A percentile compares a stretch with the other conserved stretches of the same genome.
phyloP scores from a whole-genome alignment of 192 early-diverging fungal genomes.

The Gamsiella multidivaricata region DNA sequence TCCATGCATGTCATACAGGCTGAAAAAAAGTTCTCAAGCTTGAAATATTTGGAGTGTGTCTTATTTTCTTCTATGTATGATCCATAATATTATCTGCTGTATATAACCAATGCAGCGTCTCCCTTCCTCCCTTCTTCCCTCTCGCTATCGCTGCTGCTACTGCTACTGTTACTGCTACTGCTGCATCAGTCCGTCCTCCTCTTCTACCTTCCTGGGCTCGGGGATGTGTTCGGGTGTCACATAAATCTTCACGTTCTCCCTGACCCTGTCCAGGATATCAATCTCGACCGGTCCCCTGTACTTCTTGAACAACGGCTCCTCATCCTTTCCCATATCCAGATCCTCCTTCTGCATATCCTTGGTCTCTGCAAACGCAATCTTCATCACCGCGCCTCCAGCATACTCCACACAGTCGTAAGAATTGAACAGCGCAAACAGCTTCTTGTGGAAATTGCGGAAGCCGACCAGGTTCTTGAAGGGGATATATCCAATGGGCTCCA shows the following conservation, averaged over 20 bases:
- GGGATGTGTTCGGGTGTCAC: constrained; percentile 38
- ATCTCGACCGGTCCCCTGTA: constrained; percentile 49
- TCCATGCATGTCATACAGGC: too few relatives aligned
- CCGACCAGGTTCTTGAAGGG: constrained; percentile 42
- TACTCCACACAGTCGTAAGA: constrained; percentile 60
- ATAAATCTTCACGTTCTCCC: constrained; percentile 46
- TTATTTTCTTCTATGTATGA: too few relatives aligned
- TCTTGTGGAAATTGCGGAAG: constrained; percentile 56
- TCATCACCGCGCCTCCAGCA: constrained; percentile 56
- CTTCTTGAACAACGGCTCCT: constrained; percentile 54
- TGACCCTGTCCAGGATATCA: constrained; percentile 30
- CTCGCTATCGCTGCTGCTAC: too few relatives aligned
- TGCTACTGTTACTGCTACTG: too few relatives aligned
- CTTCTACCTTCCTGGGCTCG: constrained; percentile 17
- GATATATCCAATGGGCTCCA: constrained; percentile 33
- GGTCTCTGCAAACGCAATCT: constrained; percentile 68
- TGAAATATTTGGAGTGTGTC: too few relatives aligned
- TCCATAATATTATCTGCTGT: too few relatives aligned
- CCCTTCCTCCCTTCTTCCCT: not conserved
- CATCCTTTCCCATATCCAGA: constrained; percentile 52
- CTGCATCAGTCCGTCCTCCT: not conserved
- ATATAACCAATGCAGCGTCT: too few relatives aligned
- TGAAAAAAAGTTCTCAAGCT: too few relatives aligned
- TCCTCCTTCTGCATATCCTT: constrained; percentile 55
- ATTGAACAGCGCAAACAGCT: constrained; percentile 57